Conservation (phyloP, 306 rosid species). For the Calophaca sinica region DNA sequence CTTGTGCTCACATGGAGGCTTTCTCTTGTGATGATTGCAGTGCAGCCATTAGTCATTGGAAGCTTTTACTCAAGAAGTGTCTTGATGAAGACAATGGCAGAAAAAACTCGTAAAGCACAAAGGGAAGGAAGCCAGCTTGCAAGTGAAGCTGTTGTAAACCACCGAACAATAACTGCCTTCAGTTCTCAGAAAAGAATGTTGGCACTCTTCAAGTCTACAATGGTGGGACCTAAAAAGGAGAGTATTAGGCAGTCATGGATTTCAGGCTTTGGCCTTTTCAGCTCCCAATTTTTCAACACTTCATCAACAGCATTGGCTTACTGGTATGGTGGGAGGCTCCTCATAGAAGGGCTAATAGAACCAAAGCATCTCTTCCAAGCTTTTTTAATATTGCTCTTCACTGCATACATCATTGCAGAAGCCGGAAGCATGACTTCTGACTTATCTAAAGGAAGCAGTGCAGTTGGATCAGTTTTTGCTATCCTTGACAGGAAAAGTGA, state of each 20-base stretch:
- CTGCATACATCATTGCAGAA: constrained; percentile 83
- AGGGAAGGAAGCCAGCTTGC: constrained; percentile 90
- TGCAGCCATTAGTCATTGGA: constrained; percentile 88
- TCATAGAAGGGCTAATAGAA: constrained; percentile 51
- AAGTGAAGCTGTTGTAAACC: constrained; percentile 87
- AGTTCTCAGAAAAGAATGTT: constrained; percentile 82
- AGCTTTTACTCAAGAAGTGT: constrained; percentile 87
- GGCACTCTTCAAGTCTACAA: constrained; percentile 68
- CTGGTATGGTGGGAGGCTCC: constrained; percentile 90
- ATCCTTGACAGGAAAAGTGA: constrained; percentile 77
- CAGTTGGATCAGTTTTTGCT: constrained; percentile 73
- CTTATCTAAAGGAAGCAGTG: constrained; percentile 80
- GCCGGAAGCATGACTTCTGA: constrained; percentile 97
- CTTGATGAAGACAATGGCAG: constrained; percentile 79
- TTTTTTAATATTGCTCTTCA: constrained; percentile 74
- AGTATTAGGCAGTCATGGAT: constrained; percentile 86
- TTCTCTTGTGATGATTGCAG: constrained; percentile 87
- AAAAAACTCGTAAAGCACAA: constrained; percentile 76
- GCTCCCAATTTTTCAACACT: constrained; percentile 85
- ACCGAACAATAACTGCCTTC: constrained; percentile 85
- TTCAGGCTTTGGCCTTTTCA: constrained; percentile 82
- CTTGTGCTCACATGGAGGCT: constrained; percentile 85
- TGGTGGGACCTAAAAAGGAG: constrained; percentile 70
- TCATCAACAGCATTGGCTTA: constrained; percentile 82
- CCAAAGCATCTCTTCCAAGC: constrained; percentile 83